Conservation (phyloP, 2,329 filamentous ascomycete species). For the Aspergillus pseudonomiae region DNA sequence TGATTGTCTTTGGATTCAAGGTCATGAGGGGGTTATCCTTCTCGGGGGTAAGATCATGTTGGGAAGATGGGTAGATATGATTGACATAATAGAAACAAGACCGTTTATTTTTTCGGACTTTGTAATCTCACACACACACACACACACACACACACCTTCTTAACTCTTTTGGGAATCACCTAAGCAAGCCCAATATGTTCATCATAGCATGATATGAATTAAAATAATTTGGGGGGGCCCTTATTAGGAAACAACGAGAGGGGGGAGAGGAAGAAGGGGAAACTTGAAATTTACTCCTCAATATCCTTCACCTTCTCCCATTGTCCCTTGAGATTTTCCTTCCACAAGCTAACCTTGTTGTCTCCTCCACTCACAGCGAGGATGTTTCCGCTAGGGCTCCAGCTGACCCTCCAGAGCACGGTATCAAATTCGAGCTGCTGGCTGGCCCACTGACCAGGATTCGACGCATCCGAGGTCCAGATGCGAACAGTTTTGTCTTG, state of each 20-base stretch:
- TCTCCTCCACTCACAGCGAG: constrained; percentile 90
- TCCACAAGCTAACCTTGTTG: constrained; percentile 97
- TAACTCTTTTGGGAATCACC: background rate
- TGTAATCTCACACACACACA: constrained; percentile 8
- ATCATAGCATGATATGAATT: background rate
- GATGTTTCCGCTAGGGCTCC: constrained; percentile 96
- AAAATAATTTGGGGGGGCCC: background rate
- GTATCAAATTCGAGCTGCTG: constrained; percentile 87
- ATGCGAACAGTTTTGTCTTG: constrained; percentile 98
- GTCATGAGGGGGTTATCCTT: constrained; percentile 52
- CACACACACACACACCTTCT: background rate
- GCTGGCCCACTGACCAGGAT: constrained; percentile 75
- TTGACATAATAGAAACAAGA: constrained; percentile 24
- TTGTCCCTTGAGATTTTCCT: constrained; percentile 93
- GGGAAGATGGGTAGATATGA: constrained; percentile 50
- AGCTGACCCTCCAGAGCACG: constrained; percentile 93
- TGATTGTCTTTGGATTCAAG: constrained; percentile 42
- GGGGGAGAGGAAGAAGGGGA: constrained; percentile 16
- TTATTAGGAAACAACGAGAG: constrained; percentile 15
- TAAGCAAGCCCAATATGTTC: background rate
- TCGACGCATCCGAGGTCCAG: constrained; percentile 78
- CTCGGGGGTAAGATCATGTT: constrained; percentile 53
- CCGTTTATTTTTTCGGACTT: constrained; percentile 41
- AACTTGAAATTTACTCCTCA: constrained; percentile 65
- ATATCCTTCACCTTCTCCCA: constrained; percentile 98